Evolutionary conservation across 768 basidiomycete species (phyloP).

Genomic region (Epithele typhae): DNA sequence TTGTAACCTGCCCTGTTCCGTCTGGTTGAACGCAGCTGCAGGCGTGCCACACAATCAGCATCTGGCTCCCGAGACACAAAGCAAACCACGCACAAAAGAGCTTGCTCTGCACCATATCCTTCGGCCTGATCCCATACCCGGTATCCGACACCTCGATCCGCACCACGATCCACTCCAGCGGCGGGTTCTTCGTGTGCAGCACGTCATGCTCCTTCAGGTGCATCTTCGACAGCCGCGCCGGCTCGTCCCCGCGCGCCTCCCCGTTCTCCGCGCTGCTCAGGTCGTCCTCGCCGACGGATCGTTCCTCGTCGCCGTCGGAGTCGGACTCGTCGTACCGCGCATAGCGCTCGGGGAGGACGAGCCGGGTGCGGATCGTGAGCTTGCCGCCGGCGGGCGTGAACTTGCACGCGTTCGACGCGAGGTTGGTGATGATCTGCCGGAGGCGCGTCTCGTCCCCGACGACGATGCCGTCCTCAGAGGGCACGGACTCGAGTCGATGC

Average conservation of each 20-base stretch:
- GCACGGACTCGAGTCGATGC: slow-evolving; percentile 39
- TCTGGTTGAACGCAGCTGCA: slow-evolving; percentile 72
- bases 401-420: slow-evolving; percentile 85
- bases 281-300: no score
- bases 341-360: slow-evolving; percentile 35
- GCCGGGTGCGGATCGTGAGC: slow-evolving; percentile 61
- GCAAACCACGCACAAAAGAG: slow-evolving; percentile 53
- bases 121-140: slow-evolving; percentile 54
- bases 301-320: not conserved
- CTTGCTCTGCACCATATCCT: slow-evolving; percentile 68
- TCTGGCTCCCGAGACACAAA: not conserved
- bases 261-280: not conserved
- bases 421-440: slow-evolving; percentile 79
- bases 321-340: not conserved
- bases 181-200: slow-evolving; percentile 33
- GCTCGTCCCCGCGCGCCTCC: not conserved
- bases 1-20: slow-evolving; percentile 71
- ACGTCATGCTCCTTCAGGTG: slow-evolving; percentile 48
- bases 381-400: slow-evolving; percentile 71
- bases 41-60: not conserved
- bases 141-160: slow-evolving; percentile 83
- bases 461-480: slow-evolving; percentile 61
- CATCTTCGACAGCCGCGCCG: slow-evolving; percentile 23
- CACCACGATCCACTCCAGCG: slow-evolving; percentile 67
- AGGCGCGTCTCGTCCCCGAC: slow-evolving; percentile 81